Conservation (phyloP, 345 rosid genomes). For the Populus ilicifolia region DNA sequence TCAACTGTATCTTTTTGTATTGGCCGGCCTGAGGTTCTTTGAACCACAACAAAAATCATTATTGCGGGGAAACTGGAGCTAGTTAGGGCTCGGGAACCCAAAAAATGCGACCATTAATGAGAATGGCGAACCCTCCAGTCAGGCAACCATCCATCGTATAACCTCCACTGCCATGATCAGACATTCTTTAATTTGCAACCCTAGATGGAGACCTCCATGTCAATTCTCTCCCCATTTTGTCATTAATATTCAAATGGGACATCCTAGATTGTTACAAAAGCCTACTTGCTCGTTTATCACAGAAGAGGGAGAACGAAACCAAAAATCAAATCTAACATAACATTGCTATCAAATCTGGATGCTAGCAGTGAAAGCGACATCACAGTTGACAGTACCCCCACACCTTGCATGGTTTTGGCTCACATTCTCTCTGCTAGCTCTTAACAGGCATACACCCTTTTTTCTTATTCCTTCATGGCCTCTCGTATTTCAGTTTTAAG, state of each 20-base stretch:
- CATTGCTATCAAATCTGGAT: constrained; percentile 20
- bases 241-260: constrained; percentile 2
- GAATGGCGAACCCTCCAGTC: background rate
- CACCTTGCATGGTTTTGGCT: constrained; percentile 4
- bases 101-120: constrained; percentile 40
- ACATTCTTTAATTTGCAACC: constrained; percentile 29
- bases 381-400: constrained; percentile 17
- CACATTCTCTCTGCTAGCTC: constrained; percentile 20
- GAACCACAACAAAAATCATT: background rate
- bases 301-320: background rate
- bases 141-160: background rate
- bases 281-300: background rate
- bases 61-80: no score
- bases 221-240: background rate
- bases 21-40: background rate
- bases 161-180: constrained; percentile 12
- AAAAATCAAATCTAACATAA: background rate
- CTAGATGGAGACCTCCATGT: background rate
- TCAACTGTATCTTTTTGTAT: background rate
- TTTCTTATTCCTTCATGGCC: constrained; percentile 28
- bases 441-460: background rate
- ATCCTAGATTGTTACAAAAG: background rate
- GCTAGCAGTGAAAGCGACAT: background rate
- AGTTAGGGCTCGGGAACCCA: constrained; percentile 30
- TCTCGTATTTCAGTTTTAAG: constrained; percentile 11